Evolutionary conservation across 1,139 yeast genomes (phyloP), one percentile per base, ranked within the genome.

Genomic region (Taiozyma onychis): DNA sequence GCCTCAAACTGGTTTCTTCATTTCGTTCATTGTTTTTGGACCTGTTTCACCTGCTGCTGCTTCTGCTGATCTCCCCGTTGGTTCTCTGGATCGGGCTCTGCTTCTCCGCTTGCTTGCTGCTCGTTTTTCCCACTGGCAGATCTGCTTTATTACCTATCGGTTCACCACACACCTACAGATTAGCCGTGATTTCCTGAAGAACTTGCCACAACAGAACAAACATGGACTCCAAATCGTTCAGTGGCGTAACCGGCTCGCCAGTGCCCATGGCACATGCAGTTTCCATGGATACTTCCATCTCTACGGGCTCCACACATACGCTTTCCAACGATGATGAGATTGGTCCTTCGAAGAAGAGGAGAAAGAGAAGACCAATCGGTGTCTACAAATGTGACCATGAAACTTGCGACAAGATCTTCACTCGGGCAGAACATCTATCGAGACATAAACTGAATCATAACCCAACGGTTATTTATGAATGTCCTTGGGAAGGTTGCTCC

Each of bases 401-500:
- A 2, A 69, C 66, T 10, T 74, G 86, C 57, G 65, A 61, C 14
- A 71, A 69, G 51, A 52, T 66, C 1, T 70, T 70, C 53, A 64
- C 70, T 9, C 58, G 74, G 46, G 67, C 68, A 21, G 74, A 70
- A 51, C 74, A 70, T 56, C 52, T 69, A 18, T 61, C 71, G 10
- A 59, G 74, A 44, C 74, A 70, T 48, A 70, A 68, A 51, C 54
- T 70, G 39, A 70, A 70, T 51, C 74, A 70, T 53, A 68, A 71
- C 61, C 73, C 74, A 3, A 65, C 70, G 22, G 67, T 68, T 39
- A 69, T 81, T 5, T 81, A 71, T 57, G 67, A 65, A 28, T 83
- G 88, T 59, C 61, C 72, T 1, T 74, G 75, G 72, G 66, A 66
- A 4, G 68, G 70, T 7, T 83, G 88, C 58, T 63, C 67, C 6